Evolutionary conservation across 2,329 filamentous ascomycete genomes (phyloP), one percentile per base, ranked within the genome.

Genomic region (Grosmannia serpens): DNA sequence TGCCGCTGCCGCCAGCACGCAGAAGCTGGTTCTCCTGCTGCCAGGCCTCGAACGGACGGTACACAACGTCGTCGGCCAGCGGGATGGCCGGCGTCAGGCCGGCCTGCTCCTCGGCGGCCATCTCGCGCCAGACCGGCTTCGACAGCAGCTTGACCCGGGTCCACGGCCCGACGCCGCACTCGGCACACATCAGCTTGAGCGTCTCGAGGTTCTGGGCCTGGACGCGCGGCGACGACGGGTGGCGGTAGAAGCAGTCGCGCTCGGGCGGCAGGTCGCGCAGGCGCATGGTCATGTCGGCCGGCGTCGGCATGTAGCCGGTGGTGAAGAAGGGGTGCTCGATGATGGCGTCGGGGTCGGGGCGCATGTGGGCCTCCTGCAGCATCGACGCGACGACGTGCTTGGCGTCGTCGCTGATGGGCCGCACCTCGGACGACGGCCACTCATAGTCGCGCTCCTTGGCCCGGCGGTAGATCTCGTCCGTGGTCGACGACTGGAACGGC

Each of bases 401-500:
- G 57, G 89, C 83, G 67, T 90, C 87, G 58, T 81, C 76, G 60
- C 86, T 90, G 64, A 90, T 89, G 64, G 84, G 83, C 68, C 85
- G 88, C 56, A 80, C 82, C 58, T 85, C 82, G 29, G 31, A 13
- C 29, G 50, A 17, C 27, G 88, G 88, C 88, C 88, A 92, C 67
- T 88, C 85, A 69, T 91, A 92, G 67, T 91, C 87, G 64, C 87
- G 79, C 65, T 86, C 82, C 65, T 78, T 74, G 58, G 83, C 86
- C 71, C 80, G 83, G 71, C 77, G 83, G 73, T 94, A 94, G 61
- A 94, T 94, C 68, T 92, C 88, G 68, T 94, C 88, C 22, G 88
- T 88, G 47, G 88, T 92, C 15, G 86, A 85, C 15, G 94, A 95
- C 73, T 99, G 94, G 71, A 99, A 99, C 0, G 94, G 94, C 1